Evolutionary conservation across 2,329 filamentous ascomycete genomes (phyloP).

Genomic region (Cercospora sp.): DNA sequence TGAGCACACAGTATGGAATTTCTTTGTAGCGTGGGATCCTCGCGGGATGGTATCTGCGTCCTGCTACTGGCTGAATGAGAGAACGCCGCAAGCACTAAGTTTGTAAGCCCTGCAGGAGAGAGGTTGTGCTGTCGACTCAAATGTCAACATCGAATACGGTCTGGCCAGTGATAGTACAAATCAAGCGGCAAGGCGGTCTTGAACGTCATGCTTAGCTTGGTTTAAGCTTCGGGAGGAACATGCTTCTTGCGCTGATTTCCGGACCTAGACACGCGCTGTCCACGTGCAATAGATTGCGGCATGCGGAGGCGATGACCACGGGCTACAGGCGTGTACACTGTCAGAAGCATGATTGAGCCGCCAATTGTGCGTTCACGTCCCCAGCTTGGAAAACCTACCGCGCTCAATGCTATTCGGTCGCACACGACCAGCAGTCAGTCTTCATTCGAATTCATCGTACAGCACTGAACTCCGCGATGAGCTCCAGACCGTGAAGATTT

Average conservation of each 20-base stretch:
- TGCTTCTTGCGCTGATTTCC: background rate
- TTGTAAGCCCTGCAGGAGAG: background rate
- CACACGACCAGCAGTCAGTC: background rate
- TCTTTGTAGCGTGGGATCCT: background rate
- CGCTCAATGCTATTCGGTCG: background rate
- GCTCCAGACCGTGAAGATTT: background rate
- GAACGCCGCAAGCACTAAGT: background rate
- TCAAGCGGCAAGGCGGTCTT: background rate
- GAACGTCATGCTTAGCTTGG: constrained; percentile 3
- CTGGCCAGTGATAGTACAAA: background rate
- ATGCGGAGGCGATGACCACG: background rate
- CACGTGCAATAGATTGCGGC: background rate
- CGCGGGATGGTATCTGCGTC: background rate
- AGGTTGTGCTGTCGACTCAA: background rate
- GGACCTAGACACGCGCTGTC: background rate
- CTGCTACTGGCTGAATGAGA: background rate
- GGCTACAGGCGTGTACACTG: background rate
- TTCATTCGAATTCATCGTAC: background rate
- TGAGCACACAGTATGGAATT: background rate
- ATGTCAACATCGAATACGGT: background rate
- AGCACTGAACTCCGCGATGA: background rate
- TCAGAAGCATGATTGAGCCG: background rate
- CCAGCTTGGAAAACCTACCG: background rate
- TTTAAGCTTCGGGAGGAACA: constrained; percentile 4
- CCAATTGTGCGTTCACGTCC: background rate